phyloP scores from a whole-genome alignment of 2,329 filamentous ascomycete genomes.

The Lecanosticta acicola region DNA sequence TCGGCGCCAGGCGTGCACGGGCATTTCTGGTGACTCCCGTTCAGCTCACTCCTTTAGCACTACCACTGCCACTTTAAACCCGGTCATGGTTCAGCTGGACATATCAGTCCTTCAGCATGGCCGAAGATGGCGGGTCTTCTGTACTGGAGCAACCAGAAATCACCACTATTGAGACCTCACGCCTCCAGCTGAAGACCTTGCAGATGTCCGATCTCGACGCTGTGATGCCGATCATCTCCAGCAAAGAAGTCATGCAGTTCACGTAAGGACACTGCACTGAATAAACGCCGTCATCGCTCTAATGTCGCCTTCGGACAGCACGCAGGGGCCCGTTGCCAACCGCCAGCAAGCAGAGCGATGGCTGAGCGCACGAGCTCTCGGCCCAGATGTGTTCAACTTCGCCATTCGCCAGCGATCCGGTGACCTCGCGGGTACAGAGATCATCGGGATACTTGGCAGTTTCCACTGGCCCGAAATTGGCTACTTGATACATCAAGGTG shows the following conservation, averaged over 20 bases:
- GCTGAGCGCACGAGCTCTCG: conserved; percentile 35
- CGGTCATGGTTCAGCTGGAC: too few species aligned
- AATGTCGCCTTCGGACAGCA: conserved; percentile 25
- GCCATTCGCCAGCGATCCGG: conserved; percentile 48
- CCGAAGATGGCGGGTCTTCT: conserved; percentile 1
- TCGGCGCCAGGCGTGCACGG: too few species aligned
- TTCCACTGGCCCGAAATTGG: conserved; percentile 39
- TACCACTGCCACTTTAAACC: too few species aligned
- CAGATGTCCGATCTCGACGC: conserved; percentile 18
- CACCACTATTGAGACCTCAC: conserved; percentile 14
- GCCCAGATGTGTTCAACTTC: conserved; percentile 50
- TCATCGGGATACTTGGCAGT: conserved; percentile 41
- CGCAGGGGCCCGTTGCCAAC: conserved; percentile 14
- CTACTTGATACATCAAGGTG: conserved; percentile 39
- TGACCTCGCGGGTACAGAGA: conserved; percentile 53
- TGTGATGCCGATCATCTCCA: conserved; percentile 46
- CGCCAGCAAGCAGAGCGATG: conserved; percentile 28
- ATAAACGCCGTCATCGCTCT: neutral
- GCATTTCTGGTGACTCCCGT: too few species aligned
- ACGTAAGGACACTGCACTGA: conserved; percentile 45
- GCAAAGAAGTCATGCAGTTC: conserved; percentile 59
- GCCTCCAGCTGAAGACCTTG: conserved; percentile 17
- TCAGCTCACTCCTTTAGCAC: too few species aligned
- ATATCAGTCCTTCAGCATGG: too few species aligned
- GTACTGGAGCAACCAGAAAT: conserved; percentile 13